phyloP scores from a whole-genome alignment of 1,139 yeast species.

The Geotrichum aggregatum region DNA sequence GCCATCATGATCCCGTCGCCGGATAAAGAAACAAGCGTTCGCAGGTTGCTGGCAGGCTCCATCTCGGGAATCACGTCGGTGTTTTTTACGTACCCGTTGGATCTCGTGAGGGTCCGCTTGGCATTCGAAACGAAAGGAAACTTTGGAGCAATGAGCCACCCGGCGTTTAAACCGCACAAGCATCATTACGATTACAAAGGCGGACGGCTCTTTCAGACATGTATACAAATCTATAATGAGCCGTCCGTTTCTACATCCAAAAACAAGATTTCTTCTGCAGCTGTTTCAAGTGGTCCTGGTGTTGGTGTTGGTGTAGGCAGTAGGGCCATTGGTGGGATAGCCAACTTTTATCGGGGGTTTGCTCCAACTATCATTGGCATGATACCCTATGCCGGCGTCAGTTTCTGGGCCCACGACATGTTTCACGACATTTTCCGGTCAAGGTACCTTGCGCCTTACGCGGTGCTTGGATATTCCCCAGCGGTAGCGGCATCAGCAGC shows the following conservation, averaged over 20 bases:
- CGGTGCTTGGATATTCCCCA: constrained; percentile 52
- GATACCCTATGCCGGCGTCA: constrained; percentile 97
- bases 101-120: constrained; percentile 80
- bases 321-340: constrained; percentile 21
- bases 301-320: constrained; percentile 21
- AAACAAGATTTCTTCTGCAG: constrained; percentile 2
- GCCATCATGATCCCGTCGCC: constrained; percentile 71
- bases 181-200: constrained; percentile 35
- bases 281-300: too few relatives aligned
- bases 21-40: constrained; percentile 67
- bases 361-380: constrained; percentile 91
- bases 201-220: constrained; percentile 56
- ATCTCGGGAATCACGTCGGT: constrained; percentile 81
- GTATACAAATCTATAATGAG: constrained; percentile 57
- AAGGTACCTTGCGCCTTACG: constrained; percentile 48
- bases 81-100: constrained; percentile 87
- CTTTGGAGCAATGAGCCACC: constrained; percentile 29
- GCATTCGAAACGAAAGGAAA: constrained; percentile 71
- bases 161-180: constrained; percentile 29
- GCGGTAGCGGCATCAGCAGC: too few relatives aligned
- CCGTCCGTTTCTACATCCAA: constrained; percentile 33
- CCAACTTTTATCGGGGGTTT: constrained; percentile 90
- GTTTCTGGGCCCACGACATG: constrained; percentile 88
- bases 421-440: constrained; percentile 81
- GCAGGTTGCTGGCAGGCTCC: constrained; percentile 86